Evolutionary conservation across 768 basidiomycete genomes (phyloP), one percentile per base, ranked within the genome.

Genomic region (Suillus hirtellus): DNA sequence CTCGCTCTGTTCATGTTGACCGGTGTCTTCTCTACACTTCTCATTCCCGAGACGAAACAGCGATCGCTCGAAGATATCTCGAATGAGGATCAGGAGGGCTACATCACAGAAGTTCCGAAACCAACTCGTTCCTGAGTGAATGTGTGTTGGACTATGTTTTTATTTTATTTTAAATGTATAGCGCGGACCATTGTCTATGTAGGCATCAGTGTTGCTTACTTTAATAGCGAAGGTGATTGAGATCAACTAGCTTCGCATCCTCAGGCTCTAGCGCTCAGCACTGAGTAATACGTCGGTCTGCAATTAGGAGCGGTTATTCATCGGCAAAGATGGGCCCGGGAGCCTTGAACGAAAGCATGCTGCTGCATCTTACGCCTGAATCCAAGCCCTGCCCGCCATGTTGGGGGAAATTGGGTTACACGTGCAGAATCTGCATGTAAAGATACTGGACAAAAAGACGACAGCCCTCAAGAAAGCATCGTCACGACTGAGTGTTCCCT

Each of bases 1-100:
- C 91, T 94, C 66, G 92, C 92, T 14, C 76, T 92, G 61, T 93
- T 93, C 81, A 95, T 93, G 92, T 74, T 93, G 61, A 93, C 90
- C 1, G 93, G 93, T 52, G 81, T 94, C 64, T 84, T 88, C 78
- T 92, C 93, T 8, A 93, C 92, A 0, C 76, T 93, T 17, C 82
- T 94, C 15, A 72, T 95, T 12, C 89, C 90, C 42, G 93, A 95
- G 78, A 93, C 93, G 53, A 95, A 86, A 74, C 77, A 79, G 47
- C 77, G 69, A 73, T 73, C 83, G 6, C 81, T 93, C 21, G 91
- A 93, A 76, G 88, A 88, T 17, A 79, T 92, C 24, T 92, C 90
- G 12, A 86, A 87, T 69, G 91, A 93, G 71, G 77, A 82, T 12
- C 90, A 92, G 66, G 78, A 86, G 0, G 76, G 79, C 37, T 92